A percentile compares a stretch with the other conserved stretches of the same genome.
Evolutionary conservation across 1,284 basidiomycete species (phyloP).

Genomic region (Termitomyces sp.): DNA sequence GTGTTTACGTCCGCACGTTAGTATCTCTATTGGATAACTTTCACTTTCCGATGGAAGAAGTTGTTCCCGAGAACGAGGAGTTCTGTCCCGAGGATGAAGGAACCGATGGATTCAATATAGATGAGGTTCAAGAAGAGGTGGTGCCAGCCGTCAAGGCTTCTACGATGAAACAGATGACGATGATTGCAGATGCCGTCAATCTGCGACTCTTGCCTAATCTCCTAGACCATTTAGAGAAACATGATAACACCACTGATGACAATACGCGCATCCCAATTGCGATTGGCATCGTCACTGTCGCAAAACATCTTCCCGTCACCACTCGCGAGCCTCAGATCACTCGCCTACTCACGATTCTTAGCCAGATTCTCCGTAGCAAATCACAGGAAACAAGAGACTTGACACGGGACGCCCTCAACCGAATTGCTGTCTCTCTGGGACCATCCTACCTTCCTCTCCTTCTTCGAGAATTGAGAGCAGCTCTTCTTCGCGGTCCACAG

Average conservation of each 20-base stretch:
- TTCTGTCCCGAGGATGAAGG: conserved; percentile 24
- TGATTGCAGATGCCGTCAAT: conserved; percentile 77
- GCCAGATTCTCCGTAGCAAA: conserved; percentile 86
- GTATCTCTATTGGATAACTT: conserved; percentile 89
- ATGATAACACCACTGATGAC: conserved; percentile 81
- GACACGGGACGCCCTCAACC: conserved; percentile 79
- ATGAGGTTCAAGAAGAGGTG: conserved; percentile 28
- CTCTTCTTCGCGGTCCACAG: conserved; percentile 88
- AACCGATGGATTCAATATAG: conserved; percentile 30
- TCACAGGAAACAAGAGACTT: conserved; percentile 94
- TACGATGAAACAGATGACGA: conserved; percentile 29
- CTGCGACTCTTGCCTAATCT: conserved; percentile 72
- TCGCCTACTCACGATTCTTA: conserved; percentile 78
- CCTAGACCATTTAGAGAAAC: conserved; percentile 74
- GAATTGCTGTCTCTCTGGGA: conserved; percentile 76
- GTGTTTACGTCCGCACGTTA: conserved; percentile 82
- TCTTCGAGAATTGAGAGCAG: conserved; percentile 77
- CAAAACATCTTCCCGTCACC: conserved; percentile 73
- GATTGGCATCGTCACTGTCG: conserved; percentile 84
- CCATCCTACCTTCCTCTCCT: conserved; percentile 70
- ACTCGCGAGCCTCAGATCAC: conserved; percentile 71
- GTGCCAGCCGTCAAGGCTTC: conserved; percentile 16
- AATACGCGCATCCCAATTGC: conserved; percentile 84
- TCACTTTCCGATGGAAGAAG: conserved; percentile 79
- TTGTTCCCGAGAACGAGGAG: conserved; percentile 28